Evolutionary conservation across 495 filamentous ascomycete genomes (phyloP), one percentile per base, ranked within the genome.

Genomic region (Aspergillus asperescens): DNA sequence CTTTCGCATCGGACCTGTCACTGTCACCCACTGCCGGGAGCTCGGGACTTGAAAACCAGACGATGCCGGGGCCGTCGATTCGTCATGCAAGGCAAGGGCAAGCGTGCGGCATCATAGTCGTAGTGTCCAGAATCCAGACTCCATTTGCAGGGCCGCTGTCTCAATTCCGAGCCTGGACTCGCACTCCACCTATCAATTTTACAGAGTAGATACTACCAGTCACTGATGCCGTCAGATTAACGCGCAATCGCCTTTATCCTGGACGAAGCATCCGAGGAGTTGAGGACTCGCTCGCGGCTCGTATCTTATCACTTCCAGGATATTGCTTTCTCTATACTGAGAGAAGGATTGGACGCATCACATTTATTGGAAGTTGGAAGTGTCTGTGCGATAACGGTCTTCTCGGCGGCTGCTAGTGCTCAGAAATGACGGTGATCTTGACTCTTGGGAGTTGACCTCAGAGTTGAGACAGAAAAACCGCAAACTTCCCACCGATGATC

Each of bases 371-470:
- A n/a, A n/a, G n/a, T n/a, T n/a, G n/a, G n/a, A n/a, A 13, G 15
- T 29, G 57, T 56, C 52, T 50, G 57, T 59, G 57, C 57, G 38
- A 59, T 52, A 59, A 55, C 52, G 57, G 57, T 45, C 53, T 55
- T 24, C 25, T 43, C 25, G 38, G 42, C 40, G 48, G 42, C 49
- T 49, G 40, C 27, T 20, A 19, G 12, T 1, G 22, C 39, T 42
- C 31, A 28, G 15, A 10, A 29, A 29, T 29, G 16, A 46, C 27
- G 16, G 42, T 31, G 25, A 28, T 44, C 25, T 12, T 29, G 23
- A 9, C 7, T 23, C 7, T 40, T 34, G n/a, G n/a, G n/a, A n/a
- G n/a, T n/a, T n/a, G n/a, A n/a, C n/a, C n/a, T n/a, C n/a, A n/a
- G n/a, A n/a, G n/a, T n/a, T n/a, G n/a, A n/a, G n/a, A n/a, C n/a